phyloP scores from a whole-genome alignment of 2,329 filamentous ascomycete genomes.

The Phialemoniopsis sp. region DNA sequence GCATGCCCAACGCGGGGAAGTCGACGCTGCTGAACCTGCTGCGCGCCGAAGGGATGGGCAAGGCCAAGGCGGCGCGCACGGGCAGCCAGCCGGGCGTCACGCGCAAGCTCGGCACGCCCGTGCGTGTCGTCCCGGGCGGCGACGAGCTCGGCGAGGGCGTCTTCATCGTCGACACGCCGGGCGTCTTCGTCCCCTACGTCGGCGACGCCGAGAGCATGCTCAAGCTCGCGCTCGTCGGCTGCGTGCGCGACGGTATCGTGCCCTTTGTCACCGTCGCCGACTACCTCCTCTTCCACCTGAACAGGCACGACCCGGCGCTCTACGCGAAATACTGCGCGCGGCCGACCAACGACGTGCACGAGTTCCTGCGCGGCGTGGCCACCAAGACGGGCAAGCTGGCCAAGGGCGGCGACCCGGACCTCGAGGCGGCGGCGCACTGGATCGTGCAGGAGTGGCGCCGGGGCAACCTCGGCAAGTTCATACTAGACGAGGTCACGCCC shows the following conservation, averaged over 20 bases:
- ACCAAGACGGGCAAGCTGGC: constrained; percentile 70
- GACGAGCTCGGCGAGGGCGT: constrained; percentile 54
- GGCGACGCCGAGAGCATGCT: constrained; percentile 84
- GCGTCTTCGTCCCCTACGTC: constrained; percentile 92
- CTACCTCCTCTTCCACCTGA: constrained; percentile 84
- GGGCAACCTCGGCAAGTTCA: constrained; percentile 71
- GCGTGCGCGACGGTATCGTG: constrained; percentile 86
- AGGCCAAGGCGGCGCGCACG: constrained; percentile 69
- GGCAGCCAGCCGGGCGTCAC: constrained; percentile 89
- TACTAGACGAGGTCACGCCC: constrained; percentile 71
- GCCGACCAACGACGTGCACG: constrained; percentile 81
- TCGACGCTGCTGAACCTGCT: constrained; percentile 89
- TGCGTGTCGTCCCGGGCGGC: constrained; percentile 60
- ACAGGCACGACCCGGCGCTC: constrained; percentile 55
- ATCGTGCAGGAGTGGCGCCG: constrained; percentile 78
- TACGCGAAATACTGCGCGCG: constrained; percentile 55
- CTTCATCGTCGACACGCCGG: constrained; percentile 87
- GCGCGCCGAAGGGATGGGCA: constrained; percentile 59
- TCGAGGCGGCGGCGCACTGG: constrained; percentile 72
- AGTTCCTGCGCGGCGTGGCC: constrained; percentile 69
- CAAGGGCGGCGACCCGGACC: constrained; percentile 67
- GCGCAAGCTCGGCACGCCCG: constrained; percentile 74
- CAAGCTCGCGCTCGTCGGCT: constrained; percentile 86
- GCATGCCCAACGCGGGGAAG: constrained; percentile 98
- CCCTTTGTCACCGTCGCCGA: constrained; percentile 76